Evolutionary conservation across 176 grass and related monocot genomes (phyloP).

Genomic region (Elaeis guineensis): DNA sequence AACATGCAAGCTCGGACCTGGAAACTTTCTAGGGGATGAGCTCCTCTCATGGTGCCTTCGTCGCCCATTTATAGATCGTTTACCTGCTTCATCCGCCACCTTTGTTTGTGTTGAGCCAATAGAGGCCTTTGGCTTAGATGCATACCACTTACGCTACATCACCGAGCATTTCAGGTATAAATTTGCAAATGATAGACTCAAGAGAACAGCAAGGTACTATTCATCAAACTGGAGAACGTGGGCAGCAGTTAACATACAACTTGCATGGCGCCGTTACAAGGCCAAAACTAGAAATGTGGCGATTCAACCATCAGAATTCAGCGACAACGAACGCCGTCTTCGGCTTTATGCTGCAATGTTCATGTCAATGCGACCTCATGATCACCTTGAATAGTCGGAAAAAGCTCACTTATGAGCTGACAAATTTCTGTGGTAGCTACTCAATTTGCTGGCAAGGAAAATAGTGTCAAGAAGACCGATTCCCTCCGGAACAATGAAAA

Average conservation of each 20-base stretch:
- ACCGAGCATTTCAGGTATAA: slow-evolving; percentile 97
- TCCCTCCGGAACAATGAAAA: too few species aligned
- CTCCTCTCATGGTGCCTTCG: slow-evolving; percentile 94
- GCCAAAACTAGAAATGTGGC: slow-evolving; percentile 19
- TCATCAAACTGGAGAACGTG: slow-evolving; percentile 95
- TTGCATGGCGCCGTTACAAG: slow-evolving; percentile 84
- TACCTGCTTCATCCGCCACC: slow-evolving; percentile 67
- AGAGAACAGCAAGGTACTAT: slow-evolving; percentile 78
- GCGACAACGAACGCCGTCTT: slow-evolving; percentile 60
- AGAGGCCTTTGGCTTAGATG: slow-evolving; percentile 68
- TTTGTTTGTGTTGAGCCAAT: slow-evolving; percentile 72
- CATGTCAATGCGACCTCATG: slow-evolving; percentile 92
- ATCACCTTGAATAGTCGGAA: slow-evolving; percentile 64
- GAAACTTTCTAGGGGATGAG: slow-evolving; percentile 93
- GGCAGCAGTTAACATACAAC: slow-evolving; percentile 93
- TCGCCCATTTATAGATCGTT: slow-evolving; percentile 59
- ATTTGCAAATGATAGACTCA: slow-evolving; percentile 88
- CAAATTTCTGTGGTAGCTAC: too few species aligned
- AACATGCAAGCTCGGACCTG: slow-evolving; percentile 48
- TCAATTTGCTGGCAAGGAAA: too few species aligned
- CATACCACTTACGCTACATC: slow-evolving; percentile 76
- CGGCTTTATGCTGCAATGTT: slow-evolving; percentile 83
- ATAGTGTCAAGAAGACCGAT: too few species aligned
- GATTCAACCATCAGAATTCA: slow-evolving; percentile 1
- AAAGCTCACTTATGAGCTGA: too few species aligned